phyloP scores from a whole-genome alignment of 106 monocot species.

The Dactylorhiza incarnata region DNA sequence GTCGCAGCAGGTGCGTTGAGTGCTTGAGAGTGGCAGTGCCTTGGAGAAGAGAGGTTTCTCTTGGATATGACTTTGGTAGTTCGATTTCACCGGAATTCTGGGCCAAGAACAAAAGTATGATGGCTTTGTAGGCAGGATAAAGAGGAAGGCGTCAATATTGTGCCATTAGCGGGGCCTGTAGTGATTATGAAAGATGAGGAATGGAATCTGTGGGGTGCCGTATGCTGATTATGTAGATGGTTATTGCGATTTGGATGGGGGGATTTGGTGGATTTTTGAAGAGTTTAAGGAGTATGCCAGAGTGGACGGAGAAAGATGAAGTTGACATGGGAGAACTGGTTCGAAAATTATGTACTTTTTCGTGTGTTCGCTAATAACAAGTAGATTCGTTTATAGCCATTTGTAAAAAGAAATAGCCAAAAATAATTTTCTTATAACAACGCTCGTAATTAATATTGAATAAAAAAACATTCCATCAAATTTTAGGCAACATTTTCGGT shows the following conservation, averaged over 20 bases:
- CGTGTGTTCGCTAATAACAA: no score
- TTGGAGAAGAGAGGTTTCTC: constrained; percentile 42
- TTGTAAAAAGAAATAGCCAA: no score
- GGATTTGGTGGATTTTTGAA: no score
- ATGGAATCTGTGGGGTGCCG: neutral
- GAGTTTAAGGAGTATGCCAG: no score
- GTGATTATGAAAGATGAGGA: neutral
- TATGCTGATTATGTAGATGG: neutral
- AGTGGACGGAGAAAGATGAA: no score
- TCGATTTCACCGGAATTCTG: constrained; percentile 67
- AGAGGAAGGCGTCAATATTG: neutral
- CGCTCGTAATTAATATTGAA: no score
- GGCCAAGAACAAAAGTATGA: constrained; percentile 22
- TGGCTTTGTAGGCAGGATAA: neutral
- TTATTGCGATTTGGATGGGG: no score
- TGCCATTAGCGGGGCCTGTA: neutral
- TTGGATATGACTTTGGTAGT: constrained; percentile 74
- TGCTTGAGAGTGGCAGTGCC: constrained; percentile 13
- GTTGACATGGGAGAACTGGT: no score
- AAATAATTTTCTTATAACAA: no score
- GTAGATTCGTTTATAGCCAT: no score
- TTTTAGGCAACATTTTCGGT: neutral
- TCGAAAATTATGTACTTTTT: no score
- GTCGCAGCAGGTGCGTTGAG: constrained; percentile 35
- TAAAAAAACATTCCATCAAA: no score